Conservation (phyloP, 805 yeast genomes). For the Metschnikowia continentalis region DNA sequence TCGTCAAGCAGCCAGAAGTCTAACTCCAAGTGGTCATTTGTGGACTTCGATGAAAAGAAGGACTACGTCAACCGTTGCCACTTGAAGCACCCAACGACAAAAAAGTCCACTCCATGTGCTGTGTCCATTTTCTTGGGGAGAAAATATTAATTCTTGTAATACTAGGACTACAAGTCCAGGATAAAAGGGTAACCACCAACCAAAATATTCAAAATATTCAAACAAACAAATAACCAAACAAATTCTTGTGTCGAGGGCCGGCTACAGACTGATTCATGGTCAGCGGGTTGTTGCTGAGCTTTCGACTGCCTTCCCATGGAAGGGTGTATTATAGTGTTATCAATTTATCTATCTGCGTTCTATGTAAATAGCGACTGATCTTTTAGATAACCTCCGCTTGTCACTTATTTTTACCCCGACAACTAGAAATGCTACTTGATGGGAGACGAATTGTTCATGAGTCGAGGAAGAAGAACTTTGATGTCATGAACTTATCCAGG, state of each 20-base stretch:
- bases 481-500: background rate
- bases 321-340: conserved; percentile 4
- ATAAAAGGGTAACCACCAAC: background rate
- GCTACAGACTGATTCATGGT: background rate
- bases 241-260: background rate
- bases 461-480: background rate
- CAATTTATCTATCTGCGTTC: background rate
- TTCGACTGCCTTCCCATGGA: conserved; percentile 1
- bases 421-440: background rate
- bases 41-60: conserved; percentile 43
- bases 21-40: conserved; percentile 24
- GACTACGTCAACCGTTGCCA: conserved; percentile 42
- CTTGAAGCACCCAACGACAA: conserved; percentile 20
- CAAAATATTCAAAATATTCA: background rate
- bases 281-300: background rate
- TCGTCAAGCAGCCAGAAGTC: conserved; percentile 12
- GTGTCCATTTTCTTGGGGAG: conserved; percentile 41
- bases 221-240: background rate
- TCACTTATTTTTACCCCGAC: background rate
- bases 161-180: background rate
- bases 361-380: background rate
- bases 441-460: background rate
- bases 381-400: background rate
- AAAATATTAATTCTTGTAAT: conserved; percentile 11
- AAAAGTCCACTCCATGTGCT: conserved; percentile 23